phyloP scores from a whole-genome alignment of 1,284 basidiomycete species.

The Ganoderma sp. region DNA sequence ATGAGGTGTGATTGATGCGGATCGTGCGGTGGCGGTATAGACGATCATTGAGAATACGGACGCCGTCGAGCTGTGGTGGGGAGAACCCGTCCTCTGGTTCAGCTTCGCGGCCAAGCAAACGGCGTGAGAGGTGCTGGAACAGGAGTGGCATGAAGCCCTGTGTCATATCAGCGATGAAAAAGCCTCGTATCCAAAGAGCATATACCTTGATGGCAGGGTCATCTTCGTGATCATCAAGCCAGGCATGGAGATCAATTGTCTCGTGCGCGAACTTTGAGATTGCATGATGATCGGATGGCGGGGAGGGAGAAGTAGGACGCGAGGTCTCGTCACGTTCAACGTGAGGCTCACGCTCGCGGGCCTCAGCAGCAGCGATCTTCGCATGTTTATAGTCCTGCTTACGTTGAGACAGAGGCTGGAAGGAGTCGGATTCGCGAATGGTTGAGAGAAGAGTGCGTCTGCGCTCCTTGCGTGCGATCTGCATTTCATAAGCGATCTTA shows the following conservation, averaged over 20 bases:
- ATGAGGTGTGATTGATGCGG: conserved; percentile 42
- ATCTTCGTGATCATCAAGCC: too few relatives aligned
- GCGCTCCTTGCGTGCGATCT: conserved; percentile 32
- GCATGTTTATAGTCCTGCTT: too few relatives aligned
- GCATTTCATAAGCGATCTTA: conserved; percentile 34
- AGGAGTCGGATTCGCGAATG: neutral
- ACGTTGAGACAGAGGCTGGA: neutral
- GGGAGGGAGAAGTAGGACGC: too few relatives aligned
- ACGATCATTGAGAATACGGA: conserved; percentile 32
- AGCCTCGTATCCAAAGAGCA: too few relatives aligned
- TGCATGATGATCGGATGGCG: too few relatives aligned
- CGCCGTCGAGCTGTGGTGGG: neutral
- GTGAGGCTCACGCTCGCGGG: neutral
- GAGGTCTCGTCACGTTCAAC: too few relatives aligned
- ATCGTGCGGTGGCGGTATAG: conserved; percentile 42
- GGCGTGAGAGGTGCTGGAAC: neutral
- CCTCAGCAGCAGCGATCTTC: too few relatives aligned
- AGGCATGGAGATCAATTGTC: too few relatives aligned
- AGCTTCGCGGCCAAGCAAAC: neutral
- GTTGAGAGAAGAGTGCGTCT: conserved; percentile 4
- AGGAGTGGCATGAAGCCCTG: too few relatives aligned
- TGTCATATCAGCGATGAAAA: too few relatives aligned
- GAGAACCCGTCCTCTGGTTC: neutral
- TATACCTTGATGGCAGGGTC: too few relatives aligned
- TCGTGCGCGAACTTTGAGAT: too few relatives aligned